These are phyloP conservation scores for Berkeleyomyces rouxiae DNA, from an alignment of 2,329 filamentous ascomycete species.

Conservation along the genomic window DNA sequence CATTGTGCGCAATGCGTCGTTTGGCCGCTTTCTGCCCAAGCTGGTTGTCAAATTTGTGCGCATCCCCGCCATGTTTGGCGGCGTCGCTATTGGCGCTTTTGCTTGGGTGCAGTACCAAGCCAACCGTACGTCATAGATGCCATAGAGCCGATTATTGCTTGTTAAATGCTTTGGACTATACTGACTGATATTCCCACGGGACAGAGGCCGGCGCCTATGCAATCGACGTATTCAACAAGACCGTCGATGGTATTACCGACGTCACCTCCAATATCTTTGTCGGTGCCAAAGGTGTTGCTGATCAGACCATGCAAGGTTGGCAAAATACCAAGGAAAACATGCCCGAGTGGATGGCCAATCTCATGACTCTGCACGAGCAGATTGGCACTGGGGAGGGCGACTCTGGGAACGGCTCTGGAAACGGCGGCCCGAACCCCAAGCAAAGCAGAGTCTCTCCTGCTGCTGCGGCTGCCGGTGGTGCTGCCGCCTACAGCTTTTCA, in stretches of 20 bases:
- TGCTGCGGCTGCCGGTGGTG: conserved; percentile 53
- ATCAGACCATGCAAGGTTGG: conserved; percentile 68
- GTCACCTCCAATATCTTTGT: conserved; percentile 55
- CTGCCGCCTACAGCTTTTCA: conserved; percentile 50
- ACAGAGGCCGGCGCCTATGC: conserved; percentile 33
- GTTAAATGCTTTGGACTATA: neutral
- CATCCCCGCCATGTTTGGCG: conserved; percentile 81
- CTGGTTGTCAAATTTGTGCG: conserved; percentile 79
- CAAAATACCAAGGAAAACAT: conserved; percentile 62
- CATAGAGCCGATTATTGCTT: neutral
- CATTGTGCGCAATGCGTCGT: conserved; percentile 45
- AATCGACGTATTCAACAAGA: conserved; percentile 53
- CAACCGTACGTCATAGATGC: conserved; percentile 42
- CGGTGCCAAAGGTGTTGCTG: conserved; percentile 55
- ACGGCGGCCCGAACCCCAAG: conserved; percentile 37
- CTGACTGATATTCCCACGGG: neutral
- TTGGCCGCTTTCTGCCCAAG: conserved; percentile 57
- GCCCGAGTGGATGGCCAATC: conserved; percentile 62
- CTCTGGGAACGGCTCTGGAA: conserved; percentile 31
- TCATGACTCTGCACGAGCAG: conserved; percentile 47
- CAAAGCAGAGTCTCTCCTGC: conserved; percentile 43
- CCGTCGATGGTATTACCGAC: conserved; percentile 52
- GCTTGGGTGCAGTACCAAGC: conserved; percentile 96
- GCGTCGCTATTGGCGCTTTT: conserved; percentile 67
- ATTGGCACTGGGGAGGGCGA: conserved; percentile 37